These are phyloP conservation scores for Ceratocystis ficicola DNA, from an alignment of 2,329 filamentous ascomycete genomes.

Conservation along the genomic window DNA sequence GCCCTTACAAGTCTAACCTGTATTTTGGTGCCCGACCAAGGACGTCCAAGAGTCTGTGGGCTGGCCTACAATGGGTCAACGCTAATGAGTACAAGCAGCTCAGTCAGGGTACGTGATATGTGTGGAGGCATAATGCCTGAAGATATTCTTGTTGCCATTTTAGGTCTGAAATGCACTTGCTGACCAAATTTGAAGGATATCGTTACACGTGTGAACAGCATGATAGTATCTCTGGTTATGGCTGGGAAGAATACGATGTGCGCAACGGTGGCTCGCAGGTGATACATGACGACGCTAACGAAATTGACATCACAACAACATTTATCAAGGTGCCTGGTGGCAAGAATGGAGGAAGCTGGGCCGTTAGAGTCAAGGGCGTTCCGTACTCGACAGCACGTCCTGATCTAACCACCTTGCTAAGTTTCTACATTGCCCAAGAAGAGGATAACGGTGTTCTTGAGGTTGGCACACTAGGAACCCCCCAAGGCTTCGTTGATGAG, in stretches of 20 bases:
- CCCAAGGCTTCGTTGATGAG: constrained; percentile 42
- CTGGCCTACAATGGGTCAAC: constrained; percentile 78
- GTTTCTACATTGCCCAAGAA: constrained; percentile 76
- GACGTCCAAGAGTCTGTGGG: constrained; percentile 66
- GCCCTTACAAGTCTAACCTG: constrained; percentile 82
- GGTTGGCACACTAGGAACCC: constrained; percentile 37
- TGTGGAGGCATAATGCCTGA: constrained; percentile 51
- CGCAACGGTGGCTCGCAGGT: constrained; percentile 76
- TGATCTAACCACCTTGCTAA: constrained; percentile 60
- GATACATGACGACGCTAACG: constrained; percentile 81
- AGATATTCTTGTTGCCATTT: neutral
- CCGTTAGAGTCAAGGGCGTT: constrained; percentile 69
- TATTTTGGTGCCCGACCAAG: constrained; percentile 86
- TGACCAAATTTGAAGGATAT: constrained; percentile 6
- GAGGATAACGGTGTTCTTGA: constrained; percentile 60
- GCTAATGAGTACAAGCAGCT: constrained; percentile 66
- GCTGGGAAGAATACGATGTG: constrained; percentile 95
- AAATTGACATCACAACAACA: constrained; percentile 78
- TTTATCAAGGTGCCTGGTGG: constrained; percentile 90
- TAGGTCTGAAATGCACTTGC: neutral
- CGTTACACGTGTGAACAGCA: constrained; percentile 94
- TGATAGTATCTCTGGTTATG: constrained; percentile 87
- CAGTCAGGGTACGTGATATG: constrained; percentile 71
- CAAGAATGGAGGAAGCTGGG: constrained; percentile 80
- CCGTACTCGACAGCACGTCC: constrained; percentile 56